Evolutionary conservation across 768 basidiomycete genomes (phyloP).

Genomic region (Phylloporus scabripes): DNA sequence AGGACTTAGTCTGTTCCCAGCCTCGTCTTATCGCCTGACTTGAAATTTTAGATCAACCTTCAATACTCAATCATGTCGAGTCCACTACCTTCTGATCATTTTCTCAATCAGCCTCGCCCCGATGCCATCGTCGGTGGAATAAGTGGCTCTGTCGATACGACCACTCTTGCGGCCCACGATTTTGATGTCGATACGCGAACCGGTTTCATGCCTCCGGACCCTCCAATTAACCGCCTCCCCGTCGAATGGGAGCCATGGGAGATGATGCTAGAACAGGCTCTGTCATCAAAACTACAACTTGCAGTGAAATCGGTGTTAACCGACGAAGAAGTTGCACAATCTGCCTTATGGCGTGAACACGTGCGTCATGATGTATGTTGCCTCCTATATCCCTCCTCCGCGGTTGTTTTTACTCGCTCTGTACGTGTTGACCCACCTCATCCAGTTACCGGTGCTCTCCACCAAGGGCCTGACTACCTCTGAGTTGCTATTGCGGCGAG

Average conservation of each 20-base stretch:
- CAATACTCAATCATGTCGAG: constrained; percentile 13
- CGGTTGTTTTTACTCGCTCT: neutral
- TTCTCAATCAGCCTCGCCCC: constrained; percentile 33
- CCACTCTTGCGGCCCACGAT: constrained; percentile 74
- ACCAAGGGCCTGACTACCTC: constrained; percentile 43
- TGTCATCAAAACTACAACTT: constrained; percentile 46
- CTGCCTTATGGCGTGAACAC: constrained; percentile 48
- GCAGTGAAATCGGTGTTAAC: constrained; percentile 41
- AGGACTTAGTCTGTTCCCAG: too few species aligned
- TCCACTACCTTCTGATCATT: constrained; percentile 26
- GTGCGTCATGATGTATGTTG: constrained; percentile 44
- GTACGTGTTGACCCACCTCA: neutral
- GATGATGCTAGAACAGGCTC: constrained; percentile 45
- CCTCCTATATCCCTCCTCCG: neutral
- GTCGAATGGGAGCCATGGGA: constrained; percentile 72
- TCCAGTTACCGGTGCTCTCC: constrained; percentile 51
- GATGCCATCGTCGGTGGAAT: constrained; percentile 21
- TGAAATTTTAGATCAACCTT: neutral
- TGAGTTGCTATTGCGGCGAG: constrained; percentile 57
- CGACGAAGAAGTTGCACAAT: constrained; percentile 34
- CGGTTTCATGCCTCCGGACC: constrained; percentile 84
- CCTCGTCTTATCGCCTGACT: neutral
- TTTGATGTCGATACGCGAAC: constrained; percentile 91
- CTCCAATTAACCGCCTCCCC: constrained; percentile 62
- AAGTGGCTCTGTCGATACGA: constrained; percentile 38